phyloP scores from a whole-genome alignment of 2,329 filamentous ascomycete species.

The Diaporthe caulivora region DNA sequence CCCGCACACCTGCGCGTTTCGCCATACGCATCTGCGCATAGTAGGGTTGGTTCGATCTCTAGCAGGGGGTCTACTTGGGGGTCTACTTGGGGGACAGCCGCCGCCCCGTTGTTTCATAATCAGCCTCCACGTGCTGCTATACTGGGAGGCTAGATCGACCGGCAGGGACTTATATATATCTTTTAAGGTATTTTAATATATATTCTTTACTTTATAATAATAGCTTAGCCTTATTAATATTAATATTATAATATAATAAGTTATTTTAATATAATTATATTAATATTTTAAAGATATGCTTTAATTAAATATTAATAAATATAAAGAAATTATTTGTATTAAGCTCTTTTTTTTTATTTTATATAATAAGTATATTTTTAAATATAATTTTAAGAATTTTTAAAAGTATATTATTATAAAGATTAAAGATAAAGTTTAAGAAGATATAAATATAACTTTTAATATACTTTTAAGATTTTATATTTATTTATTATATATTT shows the following conservation, averaged over 20 bases:
- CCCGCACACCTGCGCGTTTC: conserved; percentile 3
- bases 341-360: not conserved
- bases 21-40: not conserved
- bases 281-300: not conserved
- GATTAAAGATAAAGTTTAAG: not conserved
- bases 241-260: not conserved
- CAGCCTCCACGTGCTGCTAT: not conserved
- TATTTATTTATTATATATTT: not conserved
- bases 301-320: not conserved
- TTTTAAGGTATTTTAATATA: not conserved
- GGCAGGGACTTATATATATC: not conserved
- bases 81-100: not conserved
- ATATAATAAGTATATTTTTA: not conserved
- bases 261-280: not conserved
- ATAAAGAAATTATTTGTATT: not conserved
- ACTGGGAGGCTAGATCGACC: too few relatives aligned
- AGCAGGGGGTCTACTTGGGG: too few relatives aligned
- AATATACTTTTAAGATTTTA: not conserved
- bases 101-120: conserved; percentile 4
- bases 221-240: not conserved
- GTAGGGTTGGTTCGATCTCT: not conserved
- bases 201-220: not conserved
- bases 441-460: not conserved
- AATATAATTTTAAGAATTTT: not conserved
- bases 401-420: not conserved